Conservation (phyloP, 768 basidiomycete genomes). For the Russula sp. region DNA sequence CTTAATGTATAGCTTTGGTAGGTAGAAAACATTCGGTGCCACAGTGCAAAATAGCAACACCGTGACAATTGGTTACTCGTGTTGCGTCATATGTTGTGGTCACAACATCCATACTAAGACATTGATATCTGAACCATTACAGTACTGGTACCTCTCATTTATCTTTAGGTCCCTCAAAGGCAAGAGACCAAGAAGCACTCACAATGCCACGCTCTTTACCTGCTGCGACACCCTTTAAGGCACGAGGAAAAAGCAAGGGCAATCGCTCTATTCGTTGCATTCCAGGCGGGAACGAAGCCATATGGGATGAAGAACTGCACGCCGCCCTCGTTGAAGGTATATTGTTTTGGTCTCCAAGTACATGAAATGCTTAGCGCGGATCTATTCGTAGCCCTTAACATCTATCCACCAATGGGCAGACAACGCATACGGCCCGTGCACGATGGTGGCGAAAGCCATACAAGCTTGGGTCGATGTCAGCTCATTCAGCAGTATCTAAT, state of each 20-base stretch:
- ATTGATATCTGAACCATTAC: background rate
- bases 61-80: background rate
- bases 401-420: constrained; percentile 24
- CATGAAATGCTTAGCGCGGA: background rate
- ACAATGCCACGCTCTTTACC: constrained; percentile 17
- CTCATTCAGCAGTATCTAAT: constrained; percentile 36
- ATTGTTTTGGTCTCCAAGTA: constrained; percentile 9
- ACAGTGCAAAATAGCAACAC: background rate
- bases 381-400: constrained; percentile 14
- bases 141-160: background rate
- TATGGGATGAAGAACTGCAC: constrained; percentile 24
- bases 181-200: constrained; percentile 2
- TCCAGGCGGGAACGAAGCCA: constrained; percentile 23
- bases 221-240: constrained; percentile 9
- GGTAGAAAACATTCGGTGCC: background rate
- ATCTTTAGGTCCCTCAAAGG: constrained; percentile 3
- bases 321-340: constrained; percentile 24
- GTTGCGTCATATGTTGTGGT: background rate
- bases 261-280: constrained; percentile 23
- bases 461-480: constrained; percentile 34
- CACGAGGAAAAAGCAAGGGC: constrained; percentile 19
- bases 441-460: background rate
- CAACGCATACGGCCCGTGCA: constrained; percentile 20
- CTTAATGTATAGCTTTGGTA: background rate
- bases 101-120: background rate